Conservation (phyloP, 352 stramenopile species). For the Blastocystis sp. region DNA sequence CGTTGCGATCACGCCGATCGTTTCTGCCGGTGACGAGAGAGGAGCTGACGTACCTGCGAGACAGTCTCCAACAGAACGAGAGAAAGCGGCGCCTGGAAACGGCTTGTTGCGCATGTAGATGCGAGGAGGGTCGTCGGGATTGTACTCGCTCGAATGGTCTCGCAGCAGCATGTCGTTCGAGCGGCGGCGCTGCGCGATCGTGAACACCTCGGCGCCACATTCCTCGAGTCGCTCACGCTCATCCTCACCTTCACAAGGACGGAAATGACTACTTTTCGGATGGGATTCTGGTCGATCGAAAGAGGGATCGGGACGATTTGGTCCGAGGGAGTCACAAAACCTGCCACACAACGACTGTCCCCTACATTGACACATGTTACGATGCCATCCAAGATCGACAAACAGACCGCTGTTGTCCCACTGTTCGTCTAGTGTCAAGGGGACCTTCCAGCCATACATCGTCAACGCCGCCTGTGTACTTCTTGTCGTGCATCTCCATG, state of each 20-base stretch:
- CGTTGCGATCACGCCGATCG: constrained; percentile 2
- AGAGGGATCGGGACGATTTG: constrained; percentile 4
- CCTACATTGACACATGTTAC: constrained; percentile 3
- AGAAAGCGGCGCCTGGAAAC: constrained; percentile 19
- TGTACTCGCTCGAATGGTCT: background rate
- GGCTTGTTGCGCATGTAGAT: constrained; percentile 1
- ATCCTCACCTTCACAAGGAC: background rate
- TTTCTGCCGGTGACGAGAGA: background rate
- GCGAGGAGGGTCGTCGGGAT: background rate
- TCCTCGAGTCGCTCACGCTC: background rate
- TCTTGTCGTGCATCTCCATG: background rate
- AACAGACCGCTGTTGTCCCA: constrained; percentile 21
- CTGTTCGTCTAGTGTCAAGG: constrained; percentile 24
- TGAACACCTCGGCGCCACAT: constrained; percentile 11
- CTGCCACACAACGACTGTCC: constrained; percentile 20
- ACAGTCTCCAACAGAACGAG: constrained; percentile 4
- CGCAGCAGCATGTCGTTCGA: background rate
- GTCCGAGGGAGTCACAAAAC: background rate
- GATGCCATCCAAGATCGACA: background rate
- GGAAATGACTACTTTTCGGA: background rate
- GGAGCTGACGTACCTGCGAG: background rate
- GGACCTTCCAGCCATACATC: background rate
- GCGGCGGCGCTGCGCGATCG: background rate
- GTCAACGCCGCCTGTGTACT: background rate
- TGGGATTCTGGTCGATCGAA: background rate